Evolutionary conservation across 2,329 filamentous ascomycete genomes (phyloP).

Genomic region (Scedosporium minutisporum): DNA sequence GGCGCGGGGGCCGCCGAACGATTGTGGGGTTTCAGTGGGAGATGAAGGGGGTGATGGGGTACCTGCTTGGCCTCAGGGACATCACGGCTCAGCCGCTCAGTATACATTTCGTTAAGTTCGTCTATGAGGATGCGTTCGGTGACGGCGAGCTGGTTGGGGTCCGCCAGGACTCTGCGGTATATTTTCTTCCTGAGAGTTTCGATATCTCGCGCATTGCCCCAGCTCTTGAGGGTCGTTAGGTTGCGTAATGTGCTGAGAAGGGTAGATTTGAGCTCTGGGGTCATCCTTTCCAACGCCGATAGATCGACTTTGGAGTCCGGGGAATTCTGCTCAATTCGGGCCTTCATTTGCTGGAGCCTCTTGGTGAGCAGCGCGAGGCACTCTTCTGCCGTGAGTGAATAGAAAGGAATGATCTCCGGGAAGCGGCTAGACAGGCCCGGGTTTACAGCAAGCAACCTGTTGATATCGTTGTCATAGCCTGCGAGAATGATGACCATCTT

Average conservation of each 20-base stretch:
- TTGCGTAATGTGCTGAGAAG: background rate
- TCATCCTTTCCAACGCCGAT: slow-evolving; percentile 21
- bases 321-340: slow-evolving; percentile 34
- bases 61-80: background rate
- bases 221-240: slow-evolving; percentile 35
- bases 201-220: slow-evolving; percentile 57
- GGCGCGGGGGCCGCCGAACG: background rate
- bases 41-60: background rate
- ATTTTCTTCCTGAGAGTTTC: slow-evolving; percentile 41
- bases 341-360: slow-evolving; percentile 44
- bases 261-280: background rate
- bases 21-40: slow-evolving; percentile 6
- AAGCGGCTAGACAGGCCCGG: slow-evolving; percentile 57
- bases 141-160: slow-evolving; percentile 16
- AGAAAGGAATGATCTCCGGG: slow-evolving; percentile 50
- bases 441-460: slow-evolving; percentile 51
- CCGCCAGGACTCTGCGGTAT: slow-evolving; percentile 28
- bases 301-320: slow-evolving; percentile 9
- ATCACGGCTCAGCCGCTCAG: slow-evolving; percentile 10
- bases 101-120: slow-evolving; percentile 15
- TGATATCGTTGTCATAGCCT: slow-evolving; percentile 59
- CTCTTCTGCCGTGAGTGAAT: slow-evolving; percentile 41
- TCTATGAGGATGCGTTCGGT: slow-evolving; percentile 12
- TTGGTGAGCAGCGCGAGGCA: slow-evolving; percentile 44
- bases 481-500: slow-evolving; percentile 61